Percentiles rank a stretch among this genome's conserved stretches.
Conservation (phyloP, 208 protist species). For the Herpetomonas muscarum region DNA sequence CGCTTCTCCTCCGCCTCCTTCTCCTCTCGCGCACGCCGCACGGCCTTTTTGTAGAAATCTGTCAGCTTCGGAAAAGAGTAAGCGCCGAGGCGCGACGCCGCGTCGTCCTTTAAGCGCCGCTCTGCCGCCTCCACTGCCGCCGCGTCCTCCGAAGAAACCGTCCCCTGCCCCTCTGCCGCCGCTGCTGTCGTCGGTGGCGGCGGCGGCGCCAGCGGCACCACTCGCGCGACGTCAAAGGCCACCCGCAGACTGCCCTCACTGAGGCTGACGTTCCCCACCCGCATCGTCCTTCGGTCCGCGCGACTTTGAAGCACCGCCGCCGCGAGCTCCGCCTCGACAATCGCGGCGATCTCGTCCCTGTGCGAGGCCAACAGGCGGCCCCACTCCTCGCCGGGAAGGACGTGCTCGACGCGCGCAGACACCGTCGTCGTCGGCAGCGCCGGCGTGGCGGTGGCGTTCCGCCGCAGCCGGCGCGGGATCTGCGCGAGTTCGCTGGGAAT, state of each 20-base stretch:
- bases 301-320: slow-evolving; percentile 6
- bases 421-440: no score
- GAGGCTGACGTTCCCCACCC: slow-evolving; percentile 10
- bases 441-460: no score
- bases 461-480: no score
- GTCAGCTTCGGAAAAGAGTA: neutral
- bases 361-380: slow-evolving; percentile 7
- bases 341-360: slow-evolving; percentile 1
- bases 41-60: neutral
- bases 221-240: slow-evolving; percentile 9
- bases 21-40: slow-evolving; percentile 5
- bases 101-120: neutral
- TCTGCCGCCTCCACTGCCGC: neutral
- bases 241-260: slow-evolving; percentile 19
- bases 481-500: no score
- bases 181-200: neutral
- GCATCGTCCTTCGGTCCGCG: neutral
- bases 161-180: no score
- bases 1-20: neutral
- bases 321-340: slow-evolving; percentile 21
- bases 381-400: slow-evolving; percentile 23
- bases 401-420: slow-evolving; percentile 1
- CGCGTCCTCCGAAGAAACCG: no score
- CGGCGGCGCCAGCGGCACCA: neutral
- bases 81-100: neutral